Conservation (phyloP, 768 basidiomycete genomes). For the Auricularia auricula-judae region DNA sequence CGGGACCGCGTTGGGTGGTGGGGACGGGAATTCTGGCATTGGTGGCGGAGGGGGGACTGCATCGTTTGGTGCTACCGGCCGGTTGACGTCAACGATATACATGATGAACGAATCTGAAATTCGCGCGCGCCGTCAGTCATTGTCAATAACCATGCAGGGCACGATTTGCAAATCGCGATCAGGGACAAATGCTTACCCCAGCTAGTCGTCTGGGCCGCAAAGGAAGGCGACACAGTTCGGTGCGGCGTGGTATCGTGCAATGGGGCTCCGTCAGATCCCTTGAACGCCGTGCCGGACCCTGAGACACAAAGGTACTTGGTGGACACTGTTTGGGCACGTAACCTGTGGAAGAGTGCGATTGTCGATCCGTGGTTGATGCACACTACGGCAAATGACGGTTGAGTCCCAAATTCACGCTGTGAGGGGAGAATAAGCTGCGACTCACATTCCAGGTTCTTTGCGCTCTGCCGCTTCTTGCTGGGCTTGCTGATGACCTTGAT, state of each 20-base stretch:
- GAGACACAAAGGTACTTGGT: conserved; percentile 94
- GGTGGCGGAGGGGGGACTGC: conserved; percentile 58
- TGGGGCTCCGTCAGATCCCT: conserved; percentile 84
- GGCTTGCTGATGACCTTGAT: conserved; percentile 99
- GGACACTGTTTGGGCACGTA: conserved; percentile 89
- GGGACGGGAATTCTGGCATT: conserved; percentile 82
- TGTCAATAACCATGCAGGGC: conserved; percentile 9
- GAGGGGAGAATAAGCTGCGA: conserved; percentile 12
- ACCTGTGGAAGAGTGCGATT: conserved; percentile 90
- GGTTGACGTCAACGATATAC: conserved; percentile 92
- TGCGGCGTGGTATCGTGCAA: conserved; percentile 72
- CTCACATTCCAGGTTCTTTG: conserved; percentile 87
- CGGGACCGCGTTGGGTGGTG: conserved; percentile 82
- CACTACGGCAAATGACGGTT: conserved; percentile 34
- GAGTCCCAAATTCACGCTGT: conserved; percentile 6
- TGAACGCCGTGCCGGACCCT: conserved; percentile 85
- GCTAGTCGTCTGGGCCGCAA: conserved; percentile 80
- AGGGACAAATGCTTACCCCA: conserved; percentile 52
- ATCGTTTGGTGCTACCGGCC: conserved; percentile 55
- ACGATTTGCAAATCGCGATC: conserved; percentile 4
- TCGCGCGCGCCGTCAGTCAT: not conserved
- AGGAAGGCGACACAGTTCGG: conserved; percentile 67
- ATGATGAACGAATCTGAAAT: conserved; percentile 80
- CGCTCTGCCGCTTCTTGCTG: conserved; percentile 90
- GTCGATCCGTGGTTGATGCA: conserved; percentile 95